A percentile compares a stretch with the other conserved stretches of the same genome.
phyloP scores from a whole-genome alignment of 805 yeast genomes.

The Candida sphagnicola region DNA sequence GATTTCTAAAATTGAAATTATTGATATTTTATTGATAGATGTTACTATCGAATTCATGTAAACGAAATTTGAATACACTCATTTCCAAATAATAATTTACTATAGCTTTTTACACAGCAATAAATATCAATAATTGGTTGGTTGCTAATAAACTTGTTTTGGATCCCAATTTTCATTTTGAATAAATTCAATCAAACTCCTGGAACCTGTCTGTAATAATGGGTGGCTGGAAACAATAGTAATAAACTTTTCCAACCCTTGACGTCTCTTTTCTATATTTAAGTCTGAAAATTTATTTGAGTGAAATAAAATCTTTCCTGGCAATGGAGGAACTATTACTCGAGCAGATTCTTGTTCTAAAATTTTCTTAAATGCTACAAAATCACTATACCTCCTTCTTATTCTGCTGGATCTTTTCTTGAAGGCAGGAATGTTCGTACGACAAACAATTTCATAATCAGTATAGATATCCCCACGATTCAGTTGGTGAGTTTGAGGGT shows the following conservation, averaged over 20 bases:
- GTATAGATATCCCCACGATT: conserved; percentile 67
- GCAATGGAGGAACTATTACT: conserved; percentile 82
- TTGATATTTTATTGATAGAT: no score
- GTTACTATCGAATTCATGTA: not conserved
- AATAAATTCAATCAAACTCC: conserved; percentile 73
- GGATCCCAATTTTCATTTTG: conserved; percentile 81
- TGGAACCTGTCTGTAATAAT: conserved; percentile 79
- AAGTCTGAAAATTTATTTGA: conserved; percentile 74
- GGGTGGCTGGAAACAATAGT: conserved; percentile 88
- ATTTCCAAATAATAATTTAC: no score
- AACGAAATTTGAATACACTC: not conserved
- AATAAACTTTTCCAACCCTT: conserved; percentile 79
- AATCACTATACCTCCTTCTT: conserved; percentile 86
- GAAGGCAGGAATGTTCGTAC: conserved; percentile 90
- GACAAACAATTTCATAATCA: conserved; percentile 85
- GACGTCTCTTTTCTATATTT: conserved; percentile 77
- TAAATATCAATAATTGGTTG: not conserved
- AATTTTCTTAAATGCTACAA: conserved; percentile 72
- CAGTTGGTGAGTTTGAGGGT: conserved; percentile 72
- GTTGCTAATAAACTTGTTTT: conserved; percentile 5
- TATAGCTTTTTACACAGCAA: not conserved
- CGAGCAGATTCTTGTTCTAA: conserved; percentile 72
- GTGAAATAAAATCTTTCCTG: conserved; percentile 76
- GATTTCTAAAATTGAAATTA: no score
- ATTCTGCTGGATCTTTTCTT: conserved; percentile 59